Evolutionary conservation across 225 moss, liverwort and hornwort species (phyloP).

Genomic region (Physcomitrellopsis africana): DNA sequence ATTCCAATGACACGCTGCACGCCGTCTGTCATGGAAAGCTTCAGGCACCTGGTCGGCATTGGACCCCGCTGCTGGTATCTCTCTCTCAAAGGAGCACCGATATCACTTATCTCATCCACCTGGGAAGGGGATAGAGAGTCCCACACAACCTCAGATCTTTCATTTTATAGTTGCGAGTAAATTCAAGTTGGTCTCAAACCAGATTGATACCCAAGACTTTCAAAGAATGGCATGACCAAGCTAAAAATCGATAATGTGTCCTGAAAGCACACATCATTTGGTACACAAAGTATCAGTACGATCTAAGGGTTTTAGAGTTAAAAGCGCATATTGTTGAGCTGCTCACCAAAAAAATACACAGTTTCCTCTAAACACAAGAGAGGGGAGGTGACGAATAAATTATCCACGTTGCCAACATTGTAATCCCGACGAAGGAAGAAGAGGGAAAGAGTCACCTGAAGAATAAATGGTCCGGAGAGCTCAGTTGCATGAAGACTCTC

Average conservation of each 20-base stretch:
- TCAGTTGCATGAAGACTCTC: constrained; percentile 75
- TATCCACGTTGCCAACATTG: neutral
- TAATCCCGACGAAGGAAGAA: neutral
- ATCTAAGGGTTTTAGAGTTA: constrained; percentile 2
- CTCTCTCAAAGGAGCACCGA: constrained; percentile 30
- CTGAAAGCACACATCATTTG: constrained; percentile 14
- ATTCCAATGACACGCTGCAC: constrained; percentile 61
- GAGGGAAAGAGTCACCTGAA: constrained; percentile 57
- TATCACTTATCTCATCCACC: constrained; percentile 84
- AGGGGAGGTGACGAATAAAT: constrained; percentile 1
- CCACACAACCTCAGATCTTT: constrained; percentile 27
- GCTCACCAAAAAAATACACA: constrained; percentile 14
- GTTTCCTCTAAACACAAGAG: constrained; percentile 3
- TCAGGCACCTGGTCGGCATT: constrained; percentile 53
- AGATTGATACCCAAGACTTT: constrained; percentile 9
- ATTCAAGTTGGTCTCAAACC: neutral
- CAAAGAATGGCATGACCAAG: constrained; percentile 2
- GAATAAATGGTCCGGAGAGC: constrained; percentile 82
- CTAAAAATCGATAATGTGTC: constrained; percentile 15
- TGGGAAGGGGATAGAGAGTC: constrained; percentile 34
- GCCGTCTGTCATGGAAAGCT: constrained; percentile 70
- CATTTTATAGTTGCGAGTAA: constrained; percentile 6
- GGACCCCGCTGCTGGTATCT: constrained; percentile 55
- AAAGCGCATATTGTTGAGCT: neutral
- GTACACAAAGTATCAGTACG: neutral